Evolutionary conservation across 306 rosid species (phyloP).

Genomic region (Lagenaria siceraria): DNA sequence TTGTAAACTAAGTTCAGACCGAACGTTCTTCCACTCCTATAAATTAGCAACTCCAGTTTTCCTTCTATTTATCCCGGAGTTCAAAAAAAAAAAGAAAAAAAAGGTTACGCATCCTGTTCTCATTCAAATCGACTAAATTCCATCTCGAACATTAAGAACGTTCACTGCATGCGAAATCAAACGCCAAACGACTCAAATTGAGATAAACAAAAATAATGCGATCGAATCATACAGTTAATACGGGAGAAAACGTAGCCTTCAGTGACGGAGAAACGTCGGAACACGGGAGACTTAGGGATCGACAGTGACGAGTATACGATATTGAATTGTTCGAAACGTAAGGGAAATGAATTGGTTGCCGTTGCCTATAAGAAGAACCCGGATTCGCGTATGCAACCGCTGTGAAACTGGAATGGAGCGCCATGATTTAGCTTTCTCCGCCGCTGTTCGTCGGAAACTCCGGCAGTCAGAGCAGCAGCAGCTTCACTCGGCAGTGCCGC

Average conservation of each 20-base stretch:
- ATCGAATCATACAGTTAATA: background rate
- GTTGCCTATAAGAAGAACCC: background rate
- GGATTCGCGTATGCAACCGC: background rate
- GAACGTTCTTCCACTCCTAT: background rate
- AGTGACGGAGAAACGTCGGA: background rate
- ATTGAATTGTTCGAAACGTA: background rate
- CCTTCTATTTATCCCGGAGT: background rate
- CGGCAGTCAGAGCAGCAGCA: background rate
- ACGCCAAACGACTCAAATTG: background rate
- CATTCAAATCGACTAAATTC: background rate
- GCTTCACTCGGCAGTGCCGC: background rate
- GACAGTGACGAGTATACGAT: background rate
- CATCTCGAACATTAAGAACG: background rate
- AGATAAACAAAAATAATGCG: background rate
- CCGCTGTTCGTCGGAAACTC: background rate
- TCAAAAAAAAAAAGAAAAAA: background rate
- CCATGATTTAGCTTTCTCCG: background rate
- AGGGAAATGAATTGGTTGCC: background rate
- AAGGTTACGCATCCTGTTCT: background rate
- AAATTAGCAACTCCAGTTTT: background rate
- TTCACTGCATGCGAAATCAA: background rate
- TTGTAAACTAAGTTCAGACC: background rate
- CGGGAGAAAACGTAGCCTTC: background rate
- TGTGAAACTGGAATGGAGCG: constrained; percentile 2
- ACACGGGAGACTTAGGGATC: background rate